Evolutionary conservation across 345 rosid species (phyloP).

Genomic region (Arabis hirsuta): DNA sequence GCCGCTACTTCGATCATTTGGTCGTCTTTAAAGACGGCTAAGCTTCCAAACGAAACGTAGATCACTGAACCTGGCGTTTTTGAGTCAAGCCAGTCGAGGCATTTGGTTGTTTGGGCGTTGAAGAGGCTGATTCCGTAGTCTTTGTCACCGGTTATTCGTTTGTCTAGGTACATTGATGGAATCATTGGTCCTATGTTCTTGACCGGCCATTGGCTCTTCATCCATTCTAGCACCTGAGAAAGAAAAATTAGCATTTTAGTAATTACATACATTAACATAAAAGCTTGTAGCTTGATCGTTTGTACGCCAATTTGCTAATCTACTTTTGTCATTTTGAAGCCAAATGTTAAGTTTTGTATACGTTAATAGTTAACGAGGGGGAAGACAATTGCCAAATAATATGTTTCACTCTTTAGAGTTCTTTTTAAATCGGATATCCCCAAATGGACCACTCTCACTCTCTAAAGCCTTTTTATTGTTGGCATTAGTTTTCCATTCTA

Average conservation of each 20-base stretch:
- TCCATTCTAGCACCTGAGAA: slow-evolving; percentile 50
- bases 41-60: slow-evolving; percentile 58
- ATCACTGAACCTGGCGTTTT: slow-evolving; percentile 50
- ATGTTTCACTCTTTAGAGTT: neutral
- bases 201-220: slow-evolving; percentile 48
- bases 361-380: neutral
- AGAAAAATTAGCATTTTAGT: neutral
- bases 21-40: slow-evolving; percentile 48
- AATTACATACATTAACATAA: slow-evolving; percentile 1
- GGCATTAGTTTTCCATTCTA: no score
- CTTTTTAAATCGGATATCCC: no score
- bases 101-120: slow-evolving; percentile 44
- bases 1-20: slow-evolving; percentile 60
- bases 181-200: slow-evolving; percentile 57
- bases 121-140: slow-evolving; percentile 60
- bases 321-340: neutral
- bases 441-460: no score
- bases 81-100: slow-evolving; percentile 60
- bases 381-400: neutral
- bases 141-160: slow-evolving; percentile 48
- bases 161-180: slow-evolving; percentile 62
- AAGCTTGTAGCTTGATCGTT: neutral
- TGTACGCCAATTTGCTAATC: neutral
- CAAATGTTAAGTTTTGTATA: neutral
- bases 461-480: no score